phyloP scores from a whole-genome alignment of 306 rosid genomes.

The Fragaria iinumae region DNA sequence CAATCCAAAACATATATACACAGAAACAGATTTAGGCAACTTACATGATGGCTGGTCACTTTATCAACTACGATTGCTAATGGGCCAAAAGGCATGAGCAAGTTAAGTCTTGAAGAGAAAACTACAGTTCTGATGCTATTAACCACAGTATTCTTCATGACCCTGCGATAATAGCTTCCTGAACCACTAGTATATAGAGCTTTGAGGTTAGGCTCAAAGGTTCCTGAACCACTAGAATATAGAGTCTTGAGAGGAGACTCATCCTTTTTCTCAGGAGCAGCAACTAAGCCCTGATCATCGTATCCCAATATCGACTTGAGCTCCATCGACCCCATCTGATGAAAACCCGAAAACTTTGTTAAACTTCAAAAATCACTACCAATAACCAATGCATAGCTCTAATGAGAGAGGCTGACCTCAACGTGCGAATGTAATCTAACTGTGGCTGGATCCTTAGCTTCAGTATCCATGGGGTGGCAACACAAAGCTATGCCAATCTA shows the following conservation, averaged over 20 bases:
- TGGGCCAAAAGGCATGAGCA: slow-evolving; percentile 51
- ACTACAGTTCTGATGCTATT: slow-evolving; percentile 45
- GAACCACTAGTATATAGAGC: slow-evolving; percentile 29
- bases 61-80: slow-evolving; percentile 41
- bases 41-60: slow-evolving; percentile 45
- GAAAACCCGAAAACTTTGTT: neutral
- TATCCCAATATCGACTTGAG: slow-evolving; percentile 30
- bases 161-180: slow-evolving; percentile 3
- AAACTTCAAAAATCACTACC: neutral
- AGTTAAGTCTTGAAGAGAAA: slow-evolving; percentile 44
- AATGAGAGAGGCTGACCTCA: slow-evolving; percentile 24
- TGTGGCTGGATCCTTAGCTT: slow-evolving; percentile 13
- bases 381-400: neutral
- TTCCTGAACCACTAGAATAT: slow-evolving; percentile 25
- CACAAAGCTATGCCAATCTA: slow-evolving; percentile 24
- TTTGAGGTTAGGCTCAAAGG: no score
- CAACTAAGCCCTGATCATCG: slow-evolving; percentile 41
- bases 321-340: slow-evolving; percentile 40
- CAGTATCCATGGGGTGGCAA: slow-evolving; percentile 29
- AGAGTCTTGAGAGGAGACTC: slow-evolving; percentile 19
- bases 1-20: neutral
- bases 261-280: slow-evolving; percentile 32
- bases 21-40: slow-evolving; percentile 21
- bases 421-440: slow-evolving; percentile 30
- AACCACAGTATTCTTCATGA: slow-evolving; percentile 36